Percentiles rank a stretch among this genome's conserved stretches.
Conservation (phyloP, 1,139 yeast species). For the Kluyveromyces marxianus region DNA sequence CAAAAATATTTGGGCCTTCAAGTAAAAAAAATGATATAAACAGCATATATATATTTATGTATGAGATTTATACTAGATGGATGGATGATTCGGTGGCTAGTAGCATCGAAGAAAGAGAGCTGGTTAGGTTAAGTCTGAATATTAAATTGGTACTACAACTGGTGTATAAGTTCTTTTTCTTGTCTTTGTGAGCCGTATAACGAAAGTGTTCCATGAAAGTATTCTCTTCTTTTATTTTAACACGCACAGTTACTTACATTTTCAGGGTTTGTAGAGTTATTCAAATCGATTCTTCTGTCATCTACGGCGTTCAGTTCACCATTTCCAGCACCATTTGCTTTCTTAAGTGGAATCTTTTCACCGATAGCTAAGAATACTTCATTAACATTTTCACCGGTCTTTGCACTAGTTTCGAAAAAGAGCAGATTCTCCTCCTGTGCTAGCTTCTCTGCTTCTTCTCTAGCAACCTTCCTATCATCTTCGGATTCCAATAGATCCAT, state of each 20-base stretch:
- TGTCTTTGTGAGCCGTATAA: background rate
- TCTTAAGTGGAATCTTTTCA: constrained; percentile 37
- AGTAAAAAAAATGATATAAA: too few species aligned
- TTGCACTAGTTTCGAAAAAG: constrained; percentile 93
- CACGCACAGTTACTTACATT: constrained; percentile 6
- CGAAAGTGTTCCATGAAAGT: background rate
- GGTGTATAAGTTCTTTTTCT: too few species aligned
- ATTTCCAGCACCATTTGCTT: constrained; percentile 13
- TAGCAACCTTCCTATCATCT: constrained; percentile 67
- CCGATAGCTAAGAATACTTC: constrained; percentile 92
- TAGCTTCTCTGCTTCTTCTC: constrained; percentile 75
- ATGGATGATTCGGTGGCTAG: too few species aligned
- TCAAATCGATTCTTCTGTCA: constrained; percentile 22
- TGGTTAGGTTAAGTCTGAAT: background rate
- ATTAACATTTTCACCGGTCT: constrained; percentile 83
- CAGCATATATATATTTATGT: too few species aligned
- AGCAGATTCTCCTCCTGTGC: constrained; percentile 80
- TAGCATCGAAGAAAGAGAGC: too few species aligned
- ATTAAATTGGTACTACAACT: background rate
- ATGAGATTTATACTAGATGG: too few species aligned
- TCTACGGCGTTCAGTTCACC: constrained; percentile 19
- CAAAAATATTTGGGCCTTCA: too few species aligned
- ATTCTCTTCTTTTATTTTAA: background rate
- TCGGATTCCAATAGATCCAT: constrained; percentile 54
- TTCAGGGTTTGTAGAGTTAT: constrained; percentile 6